Base-by-base conservation (phyloP, 257 asterid species). In the Leptodermis oblonga region DNA sequence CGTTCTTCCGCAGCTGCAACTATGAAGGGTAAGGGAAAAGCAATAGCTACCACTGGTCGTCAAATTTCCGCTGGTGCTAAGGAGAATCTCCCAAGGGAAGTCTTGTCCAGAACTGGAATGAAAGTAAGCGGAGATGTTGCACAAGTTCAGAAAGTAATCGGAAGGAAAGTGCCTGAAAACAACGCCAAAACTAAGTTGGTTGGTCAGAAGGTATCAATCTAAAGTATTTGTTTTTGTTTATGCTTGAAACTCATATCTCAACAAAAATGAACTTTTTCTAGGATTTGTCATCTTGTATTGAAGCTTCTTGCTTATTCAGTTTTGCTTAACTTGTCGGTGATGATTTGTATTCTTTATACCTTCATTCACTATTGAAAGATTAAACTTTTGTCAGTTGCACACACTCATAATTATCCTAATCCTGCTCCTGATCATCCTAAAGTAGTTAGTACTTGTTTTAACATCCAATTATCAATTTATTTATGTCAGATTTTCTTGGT, bases 11-110 rank as follows among this genome's bases (percentile, higher is more conserved):
- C 74, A 68, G 45, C 49, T 43, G 60, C 42, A 62, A 68, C 25
- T 51, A 17, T 59, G 14, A 77, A 63, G 65, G 36, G 77, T 43
- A 65, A 64, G 34, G 79, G 65, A 58, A 66, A 54, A 68, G 56
- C 43, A 15, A 67, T 69, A 69, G 48, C 62, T 67, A 58, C 72
- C 46, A 26, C 28, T 22, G 62, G 55, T 28, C 62, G 33, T 58
- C 78, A 37, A 77, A 52, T 70, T 68, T 51, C 69, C 41, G 68
- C 64, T 39, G 59, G 45, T 26, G 76, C 81, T 49, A 83, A 81
- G 59, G 88, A 73, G 67, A 83, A 83, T 76, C 62, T 36, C 3
- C 48, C 64, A 20, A 66, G 75, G n/a, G 74, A 36, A 61, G 28
- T n/a, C 72, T 53, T 26, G 53, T 69, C 71, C 23, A 62, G 69